Conservation (phyloP, 805 yeast species). For the Debaryomyces tyrocola region DNA sequence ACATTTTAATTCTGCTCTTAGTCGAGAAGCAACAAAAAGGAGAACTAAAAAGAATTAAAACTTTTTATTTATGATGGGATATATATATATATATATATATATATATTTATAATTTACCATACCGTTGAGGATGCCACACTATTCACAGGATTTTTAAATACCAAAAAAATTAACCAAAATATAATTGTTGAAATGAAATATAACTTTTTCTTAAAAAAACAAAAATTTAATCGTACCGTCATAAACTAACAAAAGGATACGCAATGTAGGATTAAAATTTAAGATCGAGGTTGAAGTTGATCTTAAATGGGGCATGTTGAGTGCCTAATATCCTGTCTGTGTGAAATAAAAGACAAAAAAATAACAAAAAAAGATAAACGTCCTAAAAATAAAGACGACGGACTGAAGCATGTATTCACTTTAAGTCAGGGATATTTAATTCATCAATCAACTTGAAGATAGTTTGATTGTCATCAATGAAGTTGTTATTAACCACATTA, state of each 20-base stretch:
- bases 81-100: conserved; percentile 2
- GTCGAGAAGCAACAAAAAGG: neutral
- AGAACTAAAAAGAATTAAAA: neutral
- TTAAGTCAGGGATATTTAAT: conserved; percentile 15
- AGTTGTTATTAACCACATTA: conserved; percentile 90
- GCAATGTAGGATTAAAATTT: conserved; percentile 10
- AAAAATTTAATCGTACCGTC: conserved; percentile 11
- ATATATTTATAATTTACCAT: conserved; percentile 25
- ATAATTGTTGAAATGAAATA: conserved; percentile 31
- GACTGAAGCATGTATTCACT: neutral
- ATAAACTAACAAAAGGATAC: conserved; percentile 21
- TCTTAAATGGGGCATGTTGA: conserved; percentile 32
- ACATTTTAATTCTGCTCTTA: too few relatives aligned
- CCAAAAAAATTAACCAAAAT: conserved; percentile 13
- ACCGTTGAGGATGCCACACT: conserved; percentile 52
- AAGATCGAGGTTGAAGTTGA: conserved; percentile 24
- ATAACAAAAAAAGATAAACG: conserved; percentile 1
- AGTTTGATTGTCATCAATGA: conserved; percentile 49
- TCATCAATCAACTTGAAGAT: conserved; percentile 56
- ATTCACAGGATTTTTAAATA: conserved; percentile 30
- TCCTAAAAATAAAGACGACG: neutral
- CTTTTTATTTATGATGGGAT: neutral
- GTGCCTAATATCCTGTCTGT: conserved; percentile 27
- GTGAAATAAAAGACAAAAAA: conserved; percentile 16
- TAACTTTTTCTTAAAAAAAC: conserved; percentile 5